These are phyloP conservation scores for Fusarium tjaetaba DNA, from an alignment of 2,329 filamentous ascomycete genomes.

Conservation along the genomic window DNA sequence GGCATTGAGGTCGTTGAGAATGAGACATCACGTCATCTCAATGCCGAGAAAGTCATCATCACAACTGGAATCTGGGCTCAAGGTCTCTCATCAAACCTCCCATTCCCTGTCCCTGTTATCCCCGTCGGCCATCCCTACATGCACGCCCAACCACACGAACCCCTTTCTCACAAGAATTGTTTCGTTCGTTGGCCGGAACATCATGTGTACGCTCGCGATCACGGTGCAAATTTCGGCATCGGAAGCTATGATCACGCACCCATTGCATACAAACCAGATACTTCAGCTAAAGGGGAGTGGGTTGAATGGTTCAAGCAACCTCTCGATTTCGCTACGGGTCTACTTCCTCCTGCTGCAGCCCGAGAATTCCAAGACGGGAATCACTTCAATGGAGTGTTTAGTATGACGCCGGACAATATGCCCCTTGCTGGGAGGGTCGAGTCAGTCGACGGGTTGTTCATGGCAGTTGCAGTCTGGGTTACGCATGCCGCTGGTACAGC, in stretches of 20 bases:
- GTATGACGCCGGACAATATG: constrained; percentile 43
- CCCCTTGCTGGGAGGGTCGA: constrained; percentile 22
- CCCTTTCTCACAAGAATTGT: background rate
- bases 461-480: constrained; percentile 39
- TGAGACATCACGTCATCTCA: background rate
- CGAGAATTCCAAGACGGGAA: constrained; percentile 14
- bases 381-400: constrained; percentile 40
- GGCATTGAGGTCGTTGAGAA: constrained; percentile 10
- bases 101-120: constrained; percentile 34
- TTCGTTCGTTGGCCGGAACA: constrained; percentile 40
- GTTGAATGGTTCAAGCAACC: constrained; percentile 26
- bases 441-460: constrained; percentile 14
- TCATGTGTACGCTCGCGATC: constrained; percentile 39
- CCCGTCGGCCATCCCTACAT: constrained; percentile 40
- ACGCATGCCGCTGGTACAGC: constrained; percentile 35
- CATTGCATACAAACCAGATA: constrained; percentile 6
- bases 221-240: constrained; percentile 33
- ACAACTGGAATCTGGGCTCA: constrained; percentile 41
- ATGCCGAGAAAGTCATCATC: constrained; percentile 34
- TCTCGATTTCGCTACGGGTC: constrained; percentile 3
- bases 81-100: constrained; percentile 17
- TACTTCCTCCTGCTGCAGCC: constrained; percentile 17
- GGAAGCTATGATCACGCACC: constrained; percentile 38
- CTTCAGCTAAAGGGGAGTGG: constrained; percentile 31
- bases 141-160: background rate